Conservation (phyloP, 371 early-diverging fungal species). For the Lichtheimia ornata region DNA sequence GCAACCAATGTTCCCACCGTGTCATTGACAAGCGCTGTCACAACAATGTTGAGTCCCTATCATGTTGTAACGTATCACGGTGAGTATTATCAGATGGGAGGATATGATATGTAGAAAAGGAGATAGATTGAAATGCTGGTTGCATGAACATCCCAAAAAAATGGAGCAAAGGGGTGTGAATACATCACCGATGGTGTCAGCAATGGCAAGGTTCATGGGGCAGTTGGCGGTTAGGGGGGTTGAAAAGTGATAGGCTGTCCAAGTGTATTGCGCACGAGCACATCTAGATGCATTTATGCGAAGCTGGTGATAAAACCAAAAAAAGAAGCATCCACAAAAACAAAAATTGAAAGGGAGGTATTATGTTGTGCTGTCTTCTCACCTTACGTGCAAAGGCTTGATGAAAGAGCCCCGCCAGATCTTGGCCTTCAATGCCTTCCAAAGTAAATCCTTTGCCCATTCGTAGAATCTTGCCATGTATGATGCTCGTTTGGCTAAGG, state of each 20-base stretch:
- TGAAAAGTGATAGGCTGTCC: no score
- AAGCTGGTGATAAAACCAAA: conserved; percentile 7
- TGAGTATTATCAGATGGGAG: no score
- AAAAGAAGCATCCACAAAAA: conserved; percentile 3
- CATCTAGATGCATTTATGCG: conserved; percentile 17
- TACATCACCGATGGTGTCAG: no score
- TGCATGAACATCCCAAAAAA: no score
- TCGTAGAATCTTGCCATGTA: conserved; percentile 72
- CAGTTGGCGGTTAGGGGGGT: no score
- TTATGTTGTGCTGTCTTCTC: conserved; percentile 3
- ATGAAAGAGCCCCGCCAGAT: conserved; percentile 82
- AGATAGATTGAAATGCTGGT: no score
- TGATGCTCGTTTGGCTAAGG: conserved; percentile 71
- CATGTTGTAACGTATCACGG: neutral
- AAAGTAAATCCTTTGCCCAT: conserved; percentile 94
- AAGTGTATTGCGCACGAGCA: conserved; percentile 15
- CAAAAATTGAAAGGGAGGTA: conserved; percentile 6
- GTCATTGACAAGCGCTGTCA: conserved; percentile 93
- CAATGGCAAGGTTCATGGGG: no score
- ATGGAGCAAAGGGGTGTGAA: no score
- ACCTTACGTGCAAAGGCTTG: conserved; percentile 77
- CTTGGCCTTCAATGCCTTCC: conserved; percentile 75
- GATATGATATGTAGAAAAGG: no score
- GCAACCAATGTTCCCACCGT: conserved; percentile 87
- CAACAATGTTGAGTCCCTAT: conserved; percentile 65